These are phyloP conservation scores for Soucietia sequanensis DNA, from an alignment of 805 yeast genomes.

Conservation along the genomic window DNA sequence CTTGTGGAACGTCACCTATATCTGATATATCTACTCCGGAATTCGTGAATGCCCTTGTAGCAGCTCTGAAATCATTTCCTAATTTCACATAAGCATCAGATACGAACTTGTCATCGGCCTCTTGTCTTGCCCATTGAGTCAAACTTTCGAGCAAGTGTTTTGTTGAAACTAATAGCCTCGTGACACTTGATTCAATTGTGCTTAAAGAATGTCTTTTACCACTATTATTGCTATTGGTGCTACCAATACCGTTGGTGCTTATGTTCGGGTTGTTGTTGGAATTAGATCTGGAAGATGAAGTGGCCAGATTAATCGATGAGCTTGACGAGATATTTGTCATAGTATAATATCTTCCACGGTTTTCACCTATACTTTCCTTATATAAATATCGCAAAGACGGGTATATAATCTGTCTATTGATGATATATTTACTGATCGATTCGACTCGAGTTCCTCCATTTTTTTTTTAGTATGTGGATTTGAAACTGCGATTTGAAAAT, in stretches of 20 bases:
- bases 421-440: too few species aligned
- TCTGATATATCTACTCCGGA: conserved; percentile 82
- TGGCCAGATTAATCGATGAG: too few species aligned
- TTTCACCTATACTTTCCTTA: too few species aligned
- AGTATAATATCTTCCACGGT: too few species aligned
- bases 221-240: neutral
- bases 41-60: conserved; percentile 72
- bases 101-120: conserved; percentile 79
- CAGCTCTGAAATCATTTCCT: conserved; percentile 90
- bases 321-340: too few species aligned
- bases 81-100: conserved; percentile 87
- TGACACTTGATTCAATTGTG: conserved; percentile 75
- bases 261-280: neutral
- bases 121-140: conserved; percentile 84
- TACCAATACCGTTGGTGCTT: neutral
- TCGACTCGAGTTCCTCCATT: too few species aligned
- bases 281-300: neutral
- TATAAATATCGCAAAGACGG: too few species aligned
- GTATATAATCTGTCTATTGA: too few species aligned
- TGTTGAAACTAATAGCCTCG: conserved; percentile 80
- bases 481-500: too few species aligned
- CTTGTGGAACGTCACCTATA: conserved; percentile 87
- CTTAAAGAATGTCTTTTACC: conserved; percentile 25
- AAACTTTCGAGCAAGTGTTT: conserved; percentile 83
- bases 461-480: too few species aligned